These are phyloP conservation scores for Physcomitrellopsis africana DNA, from an alignment of 225 moss, liverwort and hornwort species.

Conservation along the genomic window DNA sequence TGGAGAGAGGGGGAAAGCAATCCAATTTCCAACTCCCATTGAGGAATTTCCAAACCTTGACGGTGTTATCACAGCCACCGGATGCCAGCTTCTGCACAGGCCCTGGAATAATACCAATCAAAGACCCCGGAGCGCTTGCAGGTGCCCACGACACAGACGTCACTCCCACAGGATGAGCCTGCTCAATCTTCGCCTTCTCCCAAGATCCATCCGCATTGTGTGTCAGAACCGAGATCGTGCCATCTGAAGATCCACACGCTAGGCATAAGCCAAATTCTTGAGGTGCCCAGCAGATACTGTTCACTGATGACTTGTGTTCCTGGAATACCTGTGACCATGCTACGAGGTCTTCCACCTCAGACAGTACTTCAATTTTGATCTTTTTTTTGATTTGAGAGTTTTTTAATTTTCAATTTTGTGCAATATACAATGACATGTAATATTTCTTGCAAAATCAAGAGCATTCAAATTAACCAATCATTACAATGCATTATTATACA, in stretches of 20 bases:
- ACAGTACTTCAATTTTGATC: too few relatives aligned
- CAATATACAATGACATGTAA: too few relatives aligned
- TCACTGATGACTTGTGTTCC: slow-evolving; percentile 67
- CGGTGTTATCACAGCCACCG: slow-evolving; percentile 70
- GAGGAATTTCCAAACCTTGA: slow-evolving; percentile 65
- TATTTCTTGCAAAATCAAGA: too few relatives aligned
- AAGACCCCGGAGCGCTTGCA: slow-evolving; percentile 60
- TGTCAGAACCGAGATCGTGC: slow-evolving; percentile 67
- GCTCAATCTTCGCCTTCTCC: slow-evolving; percentile 69
- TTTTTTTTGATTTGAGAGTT: too few relatives aligned
- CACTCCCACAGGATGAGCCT: slow-evolving; percentile 68
- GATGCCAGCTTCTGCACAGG: slow-evolving; percentile 62
- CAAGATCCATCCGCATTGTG: slow-evolving; percentile 58
- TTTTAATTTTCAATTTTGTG: too few relatives aligned
- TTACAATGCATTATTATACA: too few relatives aligned
- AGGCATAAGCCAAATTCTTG: slow-evolving; percentile 65
- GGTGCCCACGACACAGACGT: slow-evolving; percentile 73
- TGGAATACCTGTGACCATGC: slow-evolving; percentile 43
- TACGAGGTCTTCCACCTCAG: not conserved
- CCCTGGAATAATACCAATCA: slow-evolving; percentile 49
- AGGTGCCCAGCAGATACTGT: slow-evolving; percentile 70
- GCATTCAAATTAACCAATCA: too few relatives aligned
- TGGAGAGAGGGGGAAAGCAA: slow-evolving; percentile 72
- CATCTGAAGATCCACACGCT: slow-evolving; percentile 67
- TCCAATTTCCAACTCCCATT: slow-evolving; percentile 64